Evolutionary conservation across 768 basidiomycete genomes (phyloP).

Genomic region (Tricholoma furcatifolium): DNA sequence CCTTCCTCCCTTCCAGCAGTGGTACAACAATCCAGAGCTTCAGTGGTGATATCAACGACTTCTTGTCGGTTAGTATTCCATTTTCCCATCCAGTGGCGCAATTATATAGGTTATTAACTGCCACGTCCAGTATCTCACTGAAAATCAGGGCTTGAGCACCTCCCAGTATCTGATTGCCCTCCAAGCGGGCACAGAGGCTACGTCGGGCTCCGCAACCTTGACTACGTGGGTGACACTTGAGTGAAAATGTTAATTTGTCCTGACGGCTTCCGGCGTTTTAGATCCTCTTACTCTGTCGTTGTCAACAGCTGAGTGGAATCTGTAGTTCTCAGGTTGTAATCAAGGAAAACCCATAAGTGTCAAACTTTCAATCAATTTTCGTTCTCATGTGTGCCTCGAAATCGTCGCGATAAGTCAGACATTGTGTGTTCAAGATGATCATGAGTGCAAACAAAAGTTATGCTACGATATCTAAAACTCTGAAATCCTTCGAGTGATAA

Average conservation of each 20-base stretch:
- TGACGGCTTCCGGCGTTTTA: neutral
- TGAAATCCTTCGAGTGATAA: slow-evolving; percentile 87
- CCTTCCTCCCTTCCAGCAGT: slow-evolving; percentile 14
- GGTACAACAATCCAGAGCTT: slow-evolving; percentile 40
- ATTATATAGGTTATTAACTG: neutral
- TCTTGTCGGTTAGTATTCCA: slow-evolving; percentile 39
- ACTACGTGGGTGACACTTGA: slow-evolving; percentile 39
- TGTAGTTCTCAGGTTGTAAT: no score
- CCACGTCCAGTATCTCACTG: slow-evolving; percentile 44
- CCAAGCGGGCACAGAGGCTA: slow-evolving; percentile 61
- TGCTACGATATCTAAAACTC: slow-evolving; percentile 15
- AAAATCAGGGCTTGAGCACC: slow-evolving; percentile 28
- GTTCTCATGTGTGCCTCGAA: no score
- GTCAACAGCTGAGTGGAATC: neutral
- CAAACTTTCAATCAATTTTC: no score
- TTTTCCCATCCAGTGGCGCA: no score
- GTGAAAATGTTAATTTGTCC: neutral
- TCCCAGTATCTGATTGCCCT: slow-evolving; percentile 55
- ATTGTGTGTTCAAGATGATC: no score
- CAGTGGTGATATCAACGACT: slow-evolving; percentile 49
- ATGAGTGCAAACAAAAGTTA: no score
- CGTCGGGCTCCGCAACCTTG: slow-evolving; percentile 52
- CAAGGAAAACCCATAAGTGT: no score
- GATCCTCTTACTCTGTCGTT: neutral
- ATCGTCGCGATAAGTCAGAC: no score